Conservation (phyloP, 495 filamentous ascomycete genomes). For the Cercophora samala region DNA sequence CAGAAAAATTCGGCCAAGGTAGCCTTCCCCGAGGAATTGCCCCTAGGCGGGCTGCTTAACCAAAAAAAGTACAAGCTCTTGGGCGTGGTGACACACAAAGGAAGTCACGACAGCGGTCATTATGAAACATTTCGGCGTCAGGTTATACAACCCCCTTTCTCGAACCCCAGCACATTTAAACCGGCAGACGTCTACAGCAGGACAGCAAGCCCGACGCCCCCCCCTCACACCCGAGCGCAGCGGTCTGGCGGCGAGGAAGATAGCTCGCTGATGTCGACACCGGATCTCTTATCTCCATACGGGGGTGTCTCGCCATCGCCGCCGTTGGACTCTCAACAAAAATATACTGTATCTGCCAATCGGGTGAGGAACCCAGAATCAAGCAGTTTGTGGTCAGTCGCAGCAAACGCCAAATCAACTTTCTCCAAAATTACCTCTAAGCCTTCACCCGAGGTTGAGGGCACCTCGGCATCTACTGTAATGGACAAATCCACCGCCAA, state of each 20-base stretch:
- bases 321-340: neutral
- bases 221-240: conserved; percentile 36
- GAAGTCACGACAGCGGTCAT: conserved; percentile 92
- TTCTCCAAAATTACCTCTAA: conserved; percentile 37
- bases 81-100: conserved; percentile 88
- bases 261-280: conserved; percentile 28
- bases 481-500: neutral
- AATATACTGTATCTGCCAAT: neutral
- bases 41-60: conserved; percentile 74
- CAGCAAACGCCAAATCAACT: conserved; percentile 42
- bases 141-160: conserved; percentile 64
- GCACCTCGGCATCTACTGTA: neutral
- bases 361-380: conserved; percentile 35
- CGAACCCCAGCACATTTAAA: conserved; percentile 74
- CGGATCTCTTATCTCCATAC: neutral
- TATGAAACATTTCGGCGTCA: conserved; percentile 98
- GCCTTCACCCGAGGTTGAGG: conserved; percentile 14
- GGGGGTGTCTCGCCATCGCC: neutral
- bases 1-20: conserved; percentile 94
- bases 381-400: conserved; percentile 42
- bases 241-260: conserved; percentile 13
- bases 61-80: conserved; percentile 80
- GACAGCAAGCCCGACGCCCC: conserved; percentile 40
- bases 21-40: conserved; percentile 78
- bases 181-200: conserved; percentile 65